Evolutionary conservation across 2,329 filamentous ascomycete genomes (phyloP).

Genomic region (Rutstroemia sp.): DNA sequence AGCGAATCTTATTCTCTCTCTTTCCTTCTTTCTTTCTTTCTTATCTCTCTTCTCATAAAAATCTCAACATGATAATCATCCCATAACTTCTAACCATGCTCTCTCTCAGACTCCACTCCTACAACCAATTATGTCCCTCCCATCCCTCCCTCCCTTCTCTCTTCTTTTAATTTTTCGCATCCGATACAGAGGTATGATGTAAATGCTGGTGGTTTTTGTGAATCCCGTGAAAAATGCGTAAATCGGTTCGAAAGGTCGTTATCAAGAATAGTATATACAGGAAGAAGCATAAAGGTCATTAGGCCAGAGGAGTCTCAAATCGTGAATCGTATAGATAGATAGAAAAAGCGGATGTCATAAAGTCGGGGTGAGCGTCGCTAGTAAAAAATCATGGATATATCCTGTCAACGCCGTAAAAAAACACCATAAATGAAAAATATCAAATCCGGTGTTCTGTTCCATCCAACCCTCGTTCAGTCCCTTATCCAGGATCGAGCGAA

Average conservation of each 20-base stretch:
- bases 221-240: conserved; percentile 23
- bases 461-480: conserved; percentile 25
- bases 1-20: not conserved
- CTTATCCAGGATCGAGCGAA: conserved; percentile 28
- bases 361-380: conserved; percentile 1
- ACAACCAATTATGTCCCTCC: not conserved
- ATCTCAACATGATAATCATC: conserved; percentile 11
- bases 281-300: conserved; percentile 13
- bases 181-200: not conserved
- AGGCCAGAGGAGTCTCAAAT: conserved; percentile 15
- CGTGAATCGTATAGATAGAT: conserved; percentile 11
- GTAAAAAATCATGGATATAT: conserved; percentile 17
- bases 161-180: not conserved
- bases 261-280: conserved; percentile 22
- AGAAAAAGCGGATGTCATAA: conserved; percentile 3
- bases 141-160: not conserved
- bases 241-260: conserved; percentile 10
- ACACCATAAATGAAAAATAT: conserved; percentile 15
- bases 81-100: not conserved
- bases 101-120: not conserved
- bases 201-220: conserved; percentile 2
- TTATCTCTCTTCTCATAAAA: conserved; percentile 4
- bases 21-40: not conserved
- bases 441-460: conserved; percentile 12
- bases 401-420: conserved; percentile 21